phyloP scores from a whole-genome alignment of 2,329 filamentous ascomycete genomes.

The Pleurostoma richardsiae region DNA sequence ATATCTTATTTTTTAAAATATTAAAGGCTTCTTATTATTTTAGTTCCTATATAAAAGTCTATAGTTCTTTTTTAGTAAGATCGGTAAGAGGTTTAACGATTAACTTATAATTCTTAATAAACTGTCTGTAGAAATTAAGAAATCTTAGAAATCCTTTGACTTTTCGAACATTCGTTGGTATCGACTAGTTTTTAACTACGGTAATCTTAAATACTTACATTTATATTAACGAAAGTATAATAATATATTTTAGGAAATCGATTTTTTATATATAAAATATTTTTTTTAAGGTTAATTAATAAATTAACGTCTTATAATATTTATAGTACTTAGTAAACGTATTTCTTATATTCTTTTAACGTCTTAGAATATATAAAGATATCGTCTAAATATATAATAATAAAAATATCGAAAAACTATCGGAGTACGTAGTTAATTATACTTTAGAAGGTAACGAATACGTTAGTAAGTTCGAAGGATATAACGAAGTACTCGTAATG shows the following conservation, averaged over 20 bases:
- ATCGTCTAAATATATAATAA: slow-evolving; percentile 8
- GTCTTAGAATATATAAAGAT: slow-evolving; percentile 9
- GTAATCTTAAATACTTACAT: background rate
- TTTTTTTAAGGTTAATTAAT: background rate
- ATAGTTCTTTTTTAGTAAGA: slow-evolving; percentile 10
- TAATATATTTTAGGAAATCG: slow-evolving; percentile 7
- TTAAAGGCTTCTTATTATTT: slow-evolving; percentile 11
- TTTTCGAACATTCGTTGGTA: background rate
- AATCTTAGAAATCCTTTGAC: slow-evolving; percentile 14
- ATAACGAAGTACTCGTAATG: slow-evolving; percentile 23
- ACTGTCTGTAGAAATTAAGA: slow-evolving; percentile 23
- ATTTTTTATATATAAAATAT: background rate
- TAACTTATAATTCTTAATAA: slow-evolving; percentile 18
- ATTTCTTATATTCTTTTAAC: slow-evolving; percentile 2
- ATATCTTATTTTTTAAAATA: slow-evolving; percentile 12
- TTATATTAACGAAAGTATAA: background rate
- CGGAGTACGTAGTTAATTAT: slow-evolving; percentile 3
- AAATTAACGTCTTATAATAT: background rate
- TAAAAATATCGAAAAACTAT: slow-evolving; percentile 2
- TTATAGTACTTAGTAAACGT: slow-evolving; percentile 1
- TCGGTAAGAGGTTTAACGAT: slow-evolving; percentile 14
- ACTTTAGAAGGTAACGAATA: slow-evolving; percentile 3
- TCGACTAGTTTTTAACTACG: background rate
- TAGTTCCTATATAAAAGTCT: slow-evolving; percentile 5
- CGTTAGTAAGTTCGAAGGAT: slow-evolving; percentile 19